phyloP scores from a whole-genome alignment of 1,284 basidiomycete genomes.

The Moniliophthora roreri region DNA sequence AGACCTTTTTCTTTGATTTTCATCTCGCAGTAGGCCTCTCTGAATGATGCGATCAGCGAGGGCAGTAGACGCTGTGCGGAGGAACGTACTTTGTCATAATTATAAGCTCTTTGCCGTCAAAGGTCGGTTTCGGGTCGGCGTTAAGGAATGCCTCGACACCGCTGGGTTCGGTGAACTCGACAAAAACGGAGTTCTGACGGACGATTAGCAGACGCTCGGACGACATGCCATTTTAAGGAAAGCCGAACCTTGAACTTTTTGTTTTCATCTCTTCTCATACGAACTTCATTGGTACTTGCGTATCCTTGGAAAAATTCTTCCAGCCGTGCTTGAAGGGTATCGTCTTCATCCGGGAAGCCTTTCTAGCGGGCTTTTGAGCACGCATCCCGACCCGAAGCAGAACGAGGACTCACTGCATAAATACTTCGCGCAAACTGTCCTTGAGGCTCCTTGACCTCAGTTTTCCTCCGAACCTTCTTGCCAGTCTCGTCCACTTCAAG shows the following conservation, averaged over 20 bases:
- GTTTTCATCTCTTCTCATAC: slow-evolving; percentile 80
- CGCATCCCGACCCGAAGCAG: not conserved
- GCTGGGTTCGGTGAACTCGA: slow-evolving; percentile 81
- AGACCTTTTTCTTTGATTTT: slow-evolving; percentile 97
- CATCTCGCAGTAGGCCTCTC: slow-evolving; percentile 92
- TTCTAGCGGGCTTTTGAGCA: slow-evolving; percentile 54
- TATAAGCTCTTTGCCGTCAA: slow-evolving; percentile 72
- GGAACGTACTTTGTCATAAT: slow-evolving; percentile 83
- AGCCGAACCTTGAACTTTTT: slow-evolving; percentile 80
- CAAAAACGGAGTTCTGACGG: slow-evolving; percentile 87
- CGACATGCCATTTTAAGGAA: not conserved
- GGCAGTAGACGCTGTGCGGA: not conserved
- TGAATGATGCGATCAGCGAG: slow-evolving; percentile 28
- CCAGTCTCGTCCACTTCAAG: slow-evolving; percentile 80
- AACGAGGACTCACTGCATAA: slow-evolving; percentile 69
- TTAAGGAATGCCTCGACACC: slow-evolving; percentile 78
- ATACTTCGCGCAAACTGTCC: slow-evolving; percentile 78
- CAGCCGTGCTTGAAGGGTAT: slow-evolving; percentile 72
- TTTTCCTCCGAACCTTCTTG: slow-evolving; percentile 71
- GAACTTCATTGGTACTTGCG: slow-evolving; percentile 82
- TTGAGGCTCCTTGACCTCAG: slow-evolving; percentile 72
- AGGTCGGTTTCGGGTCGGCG: slow-evolving; percentile 78
- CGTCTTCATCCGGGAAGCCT: slow-evolving; percentile 82
- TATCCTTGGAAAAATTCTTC: slow-evolving; percentile 85
- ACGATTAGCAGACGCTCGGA: not conserved